Base-by-base conservation (phyloP, 2,329 filamentous ascomycete genomes). In the Hortaea sp. region DNA sequence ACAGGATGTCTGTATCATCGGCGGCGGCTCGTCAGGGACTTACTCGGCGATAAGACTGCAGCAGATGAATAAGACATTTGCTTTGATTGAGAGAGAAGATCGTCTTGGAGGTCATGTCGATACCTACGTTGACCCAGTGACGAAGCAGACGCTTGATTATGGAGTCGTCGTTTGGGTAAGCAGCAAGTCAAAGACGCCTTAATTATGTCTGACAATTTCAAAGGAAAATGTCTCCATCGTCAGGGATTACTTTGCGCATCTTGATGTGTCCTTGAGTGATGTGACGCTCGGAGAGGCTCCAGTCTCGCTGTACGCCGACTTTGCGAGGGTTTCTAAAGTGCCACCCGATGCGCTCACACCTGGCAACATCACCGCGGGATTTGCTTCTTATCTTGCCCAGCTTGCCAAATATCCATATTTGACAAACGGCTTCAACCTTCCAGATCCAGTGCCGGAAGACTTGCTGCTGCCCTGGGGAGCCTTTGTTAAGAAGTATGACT, bases 71-170 rank as follows among this genome's bases (percentile, higher is more conserved):
- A 60, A 66, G 29, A 65, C 48, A 4, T 58, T 72, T 13, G 57
- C 64, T 1, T 52, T 74, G 1, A 50, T 73, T 29, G 71, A 74
- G 49, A 59, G 60, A 41, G 53, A 67, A 40, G 43, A 45, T 12
- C 43, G 41, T 6, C 53, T 75, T 49, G 75, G 74, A 39, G 74
- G 74, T 2, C 72, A 76, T 50, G 69, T 70, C 5, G 60, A 72
- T 20, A 75, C 71, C 7, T 76, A 72, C 52, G 61, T 56, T 3
- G 68, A 69, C 35, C 60, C 65, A 10, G 42, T 41, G 0, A 67
- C 64, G 5, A 59, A 61, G 11, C 46, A 50, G 1, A 60, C 57
- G 1, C 45, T 66, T 44, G 63, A 72, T 46, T 64, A 60, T 48
- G 67, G 67, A 6, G 68, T 69, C 3, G 47, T 61, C 11, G 53